Percentiles rank a stretch among this genome's conserved stretches.
These are phyloP conservation scores for Iberis pinnata DNA, from an alignment of 345 rosid species.

Conservation along the genomic window DNA sequence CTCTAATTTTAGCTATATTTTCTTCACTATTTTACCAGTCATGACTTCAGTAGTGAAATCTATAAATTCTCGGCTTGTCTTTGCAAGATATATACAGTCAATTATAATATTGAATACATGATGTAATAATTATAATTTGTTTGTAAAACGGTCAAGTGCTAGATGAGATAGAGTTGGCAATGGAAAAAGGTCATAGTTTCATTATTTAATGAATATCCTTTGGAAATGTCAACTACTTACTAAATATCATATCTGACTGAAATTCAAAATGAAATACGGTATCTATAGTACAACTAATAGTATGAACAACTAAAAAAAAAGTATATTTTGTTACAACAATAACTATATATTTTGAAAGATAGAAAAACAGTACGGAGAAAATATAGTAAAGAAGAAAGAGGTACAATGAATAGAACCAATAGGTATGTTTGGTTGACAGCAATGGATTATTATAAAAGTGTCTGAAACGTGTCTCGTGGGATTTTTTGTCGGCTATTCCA, in stretches of 20 bases:
- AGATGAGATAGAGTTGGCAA: constrained; percentile 7
- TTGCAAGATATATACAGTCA: too few relatives aligned
- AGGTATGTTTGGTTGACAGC: constrained; percentile 27
- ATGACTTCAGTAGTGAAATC: too few relatives aligned
- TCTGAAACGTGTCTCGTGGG: constrained; percentile 29
- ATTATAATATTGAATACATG: too few relatives aligned
- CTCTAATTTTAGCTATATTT: too few relatives aligned
- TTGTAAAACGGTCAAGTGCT: constrained; percentile 19
- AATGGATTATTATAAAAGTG: constrained; percentile 17
- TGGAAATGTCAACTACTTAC: constrained; percentile 21
- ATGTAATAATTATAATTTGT: too few relatives aligned
- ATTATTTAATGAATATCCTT: constrained; percentile 19
- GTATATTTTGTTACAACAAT: too few relatives aligned
- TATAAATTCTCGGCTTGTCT: too few relatives aligned
- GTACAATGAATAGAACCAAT: constrained; percentile 26
- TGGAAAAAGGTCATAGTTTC: constrained; percentile 23
- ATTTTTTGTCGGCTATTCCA: constrained; percentile 32
- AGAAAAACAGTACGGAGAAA: too few relatives aligned
- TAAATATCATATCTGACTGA: constrained; percentile 1
- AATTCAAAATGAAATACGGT: constrained; percentile 11
- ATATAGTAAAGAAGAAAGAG: neutral
- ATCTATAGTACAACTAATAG: neutral
- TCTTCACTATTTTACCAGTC: too few relatives aligned
- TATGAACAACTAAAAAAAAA: too few relatives aligned
- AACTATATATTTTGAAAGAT: too few relatives aligned